Percentiles rank a stretch among this genome's conserved stretches.
Evolutionary conservation across 495 filamentous ascomycete species (phyloP).

Genomic region (Venustampulla echinocandica): DNA sequence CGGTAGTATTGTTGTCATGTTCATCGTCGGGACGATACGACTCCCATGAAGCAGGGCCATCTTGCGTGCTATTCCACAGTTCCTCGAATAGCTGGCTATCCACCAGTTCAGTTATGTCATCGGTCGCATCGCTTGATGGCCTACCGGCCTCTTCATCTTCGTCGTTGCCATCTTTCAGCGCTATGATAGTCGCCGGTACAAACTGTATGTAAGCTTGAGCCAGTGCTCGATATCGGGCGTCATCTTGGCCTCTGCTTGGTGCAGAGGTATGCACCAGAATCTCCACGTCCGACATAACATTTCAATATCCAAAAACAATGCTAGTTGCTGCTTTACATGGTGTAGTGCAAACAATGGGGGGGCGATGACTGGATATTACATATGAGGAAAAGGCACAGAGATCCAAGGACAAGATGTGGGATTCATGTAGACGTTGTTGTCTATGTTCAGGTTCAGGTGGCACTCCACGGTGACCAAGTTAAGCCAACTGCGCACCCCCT

Average conservation of each 20-base stretch:
- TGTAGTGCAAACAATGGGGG: too few species aligned
- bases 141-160: neutral
- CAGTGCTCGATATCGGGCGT: conserved; percentile 53
- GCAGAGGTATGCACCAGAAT: conserved; percentile 64
- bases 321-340: too few species aligned
- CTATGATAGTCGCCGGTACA: conserved; percentile 30
- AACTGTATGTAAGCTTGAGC: conserved; percentile 54
- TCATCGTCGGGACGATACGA: conserved; percentile 18
- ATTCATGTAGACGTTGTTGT: too few species aligned
- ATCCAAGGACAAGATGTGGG: too few species aligned
- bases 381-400: too few species aligned
- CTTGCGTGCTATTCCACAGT: conserved; percentile 1
- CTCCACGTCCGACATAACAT: conserved; percentile 39
- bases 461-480: too few species aligned
- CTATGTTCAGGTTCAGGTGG: too few species aligned
- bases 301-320: too few species aligned
- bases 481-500: too few species aligned
- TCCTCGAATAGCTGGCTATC: conserved; percentile 6
- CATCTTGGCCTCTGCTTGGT: conserved; percentile 50
- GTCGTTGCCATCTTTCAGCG: conserved; percentile 9
- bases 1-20: neutral
- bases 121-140: neutral
- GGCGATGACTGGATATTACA: too few species aligned
- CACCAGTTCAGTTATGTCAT: conserved; percentile 7
- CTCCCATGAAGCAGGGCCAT: conserved; percentile 13